A percentile compares a stretch with the other conserved stretches of the same genome.
These are phyloP conservation scores for Calonectria henricotiae DNA, from an alignment of 2,329 filamentous ascomycete species.

Conservation along the genomic window DNA sequence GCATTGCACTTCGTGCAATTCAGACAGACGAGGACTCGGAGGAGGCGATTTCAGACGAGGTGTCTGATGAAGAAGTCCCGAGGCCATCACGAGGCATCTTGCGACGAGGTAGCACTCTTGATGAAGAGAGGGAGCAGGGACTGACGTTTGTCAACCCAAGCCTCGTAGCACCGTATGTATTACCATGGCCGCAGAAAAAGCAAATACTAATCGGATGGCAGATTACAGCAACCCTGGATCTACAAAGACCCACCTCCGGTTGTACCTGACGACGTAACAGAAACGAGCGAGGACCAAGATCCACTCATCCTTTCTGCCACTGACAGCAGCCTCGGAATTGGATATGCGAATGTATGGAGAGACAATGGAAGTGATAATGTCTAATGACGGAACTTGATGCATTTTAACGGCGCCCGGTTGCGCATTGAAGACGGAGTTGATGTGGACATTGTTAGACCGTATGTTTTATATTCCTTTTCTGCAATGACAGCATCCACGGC, in stretches of 20 bases:
- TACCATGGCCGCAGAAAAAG: background rate
- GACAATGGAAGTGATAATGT: conserved; percentile 50
- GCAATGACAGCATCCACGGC: conserved; percentile 17
- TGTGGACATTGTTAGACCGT: conserved; percentile 35
- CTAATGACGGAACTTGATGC: conserved; percentile 38
- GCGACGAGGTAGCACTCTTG: conserved; percentile 76
- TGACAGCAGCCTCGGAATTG: conserved; percentile 60
- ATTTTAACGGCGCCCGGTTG: conserved; percentile 39
- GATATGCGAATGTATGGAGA: conserved; percentile 61
- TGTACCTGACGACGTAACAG: conserved; percentile 49
- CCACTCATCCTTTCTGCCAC: conserved; percentile 56
- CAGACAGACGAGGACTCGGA: conserved; percentile 68
- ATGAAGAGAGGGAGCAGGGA: conserved; percentile 81
- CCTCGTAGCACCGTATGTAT: conserved; percentile 76
- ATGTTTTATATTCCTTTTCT: conserved; percentile 31
- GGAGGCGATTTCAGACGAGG: conserved; percentile 58
- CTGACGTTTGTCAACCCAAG: conserved; percentile 84
- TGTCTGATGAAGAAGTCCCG: conserved; percentile 58
- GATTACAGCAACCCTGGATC: conserved; percentile 81
- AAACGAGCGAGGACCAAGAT: conserved; percentile 49
- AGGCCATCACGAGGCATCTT: conserved; percentile 61
- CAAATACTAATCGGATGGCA: conserved; percentile 54
- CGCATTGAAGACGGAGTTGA: conserved; percentile 32
- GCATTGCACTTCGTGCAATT: conserved; percentile 92
- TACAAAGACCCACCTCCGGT: conserved; percentile 70